Evolutionary conservation across 2,329 filamentous ascomycete genomes (phyloP), one percentile per base, ranked within the genome.

Genomic region (Aureobasidium sp.): DNA sequence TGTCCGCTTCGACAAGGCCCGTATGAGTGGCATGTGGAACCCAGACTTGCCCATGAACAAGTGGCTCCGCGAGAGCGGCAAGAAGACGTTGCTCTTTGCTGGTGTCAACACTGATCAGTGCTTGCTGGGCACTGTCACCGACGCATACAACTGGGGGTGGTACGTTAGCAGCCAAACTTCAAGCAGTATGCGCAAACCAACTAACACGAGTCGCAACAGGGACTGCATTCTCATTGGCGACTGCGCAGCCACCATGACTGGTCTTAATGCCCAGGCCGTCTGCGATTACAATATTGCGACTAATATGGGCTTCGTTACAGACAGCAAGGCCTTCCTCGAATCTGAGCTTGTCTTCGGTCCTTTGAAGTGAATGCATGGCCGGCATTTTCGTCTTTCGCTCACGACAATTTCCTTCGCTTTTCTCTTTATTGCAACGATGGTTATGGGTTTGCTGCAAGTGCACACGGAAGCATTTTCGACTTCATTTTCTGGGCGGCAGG

Each of bases 41-140:
- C 74, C 72, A 6, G 66, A 73, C 17, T 71, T 76, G 62, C 74
- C 73, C 10, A 69, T 78, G 39, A 75, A 78, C 66, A 68, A 73
- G 62, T 77, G 76, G 64, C 67, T 77, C 7, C 67, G 72, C 13
- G 69, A 72, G 61, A 72, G 70, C n/a, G 70, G 71, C 42, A 77
- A 76, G 68, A 76, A 75, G 66, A 77, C 75, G 0, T 64, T 77
- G 23, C 65, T 77, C 5, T 77, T 77, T 62, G 72, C 75, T 20
- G 74, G 75, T 26, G 74, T 77, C 56, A 77, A 77, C 64, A 77
- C 75, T 10, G 75, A 77, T 65, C 75, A 77, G 66, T 77, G 75
- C 55, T 68, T 77, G 12, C 72, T 77, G 32, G 75, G 75, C 27
- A 77, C 75, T 0, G 67, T 77, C 26, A 74, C 73, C 15, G 75